A percentile compares a stretch with the other conserved stretches of the same genome.
Conservation (phyloP, 441 rosid genomes). For the Geranium incanum region DNA sequence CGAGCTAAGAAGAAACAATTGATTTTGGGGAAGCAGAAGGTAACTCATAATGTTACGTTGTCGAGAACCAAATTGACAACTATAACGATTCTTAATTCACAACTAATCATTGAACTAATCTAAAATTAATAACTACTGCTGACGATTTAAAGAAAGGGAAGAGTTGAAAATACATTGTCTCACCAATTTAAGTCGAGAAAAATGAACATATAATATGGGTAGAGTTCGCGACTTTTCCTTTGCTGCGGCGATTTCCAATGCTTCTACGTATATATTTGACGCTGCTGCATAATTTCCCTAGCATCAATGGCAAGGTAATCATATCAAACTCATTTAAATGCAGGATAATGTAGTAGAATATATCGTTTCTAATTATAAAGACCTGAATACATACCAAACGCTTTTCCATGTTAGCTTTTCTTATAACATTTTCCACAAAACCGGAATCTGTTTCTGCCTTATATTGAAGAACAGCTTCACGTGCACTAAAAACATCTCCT, state of each 20-base stretch:
- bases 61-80: neutral
- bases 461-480: conserved; percentile 48
- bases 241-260: conserved; percentile 45
- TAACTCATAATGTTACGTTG: neutral
- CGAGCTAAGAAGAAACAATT: neutral
- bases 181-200: conserved; percentile 68
- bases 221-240: conserved; percentile 36
- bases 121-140: neutral
- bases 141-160: neutral
- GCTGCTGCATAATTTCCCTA: conserved; percentile 71
- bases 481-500: conserved; percentile 53
- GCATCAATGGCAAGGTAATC: conserved; percentile 22
- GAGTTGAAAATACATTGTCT: conserved; percentile 13
- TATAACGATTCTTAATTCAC: neutral
- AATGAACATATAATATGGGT: conserved; percentile 50
- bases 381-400: conserved; percentile 48
- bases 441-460: conserved; percentile 41
- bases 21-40: neutral
- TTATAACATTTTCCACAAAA: conserved; percentile 47
- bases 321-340: conserved; percentile 13
- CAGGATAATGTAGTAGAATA: conserved; percentile 2
- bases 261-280: conserved; percentile 47
- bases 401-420: conserved; percentile 86
- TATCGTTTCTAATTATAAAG: neutral
- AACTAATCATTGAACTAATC: neutral